Percentiles rank a stretch among this genome's conserved stretches.
Evolutionary conservation across 1,139 yeast genomes (phyloP).

Genomic region (Sporopachydermia cereana): DNA sequence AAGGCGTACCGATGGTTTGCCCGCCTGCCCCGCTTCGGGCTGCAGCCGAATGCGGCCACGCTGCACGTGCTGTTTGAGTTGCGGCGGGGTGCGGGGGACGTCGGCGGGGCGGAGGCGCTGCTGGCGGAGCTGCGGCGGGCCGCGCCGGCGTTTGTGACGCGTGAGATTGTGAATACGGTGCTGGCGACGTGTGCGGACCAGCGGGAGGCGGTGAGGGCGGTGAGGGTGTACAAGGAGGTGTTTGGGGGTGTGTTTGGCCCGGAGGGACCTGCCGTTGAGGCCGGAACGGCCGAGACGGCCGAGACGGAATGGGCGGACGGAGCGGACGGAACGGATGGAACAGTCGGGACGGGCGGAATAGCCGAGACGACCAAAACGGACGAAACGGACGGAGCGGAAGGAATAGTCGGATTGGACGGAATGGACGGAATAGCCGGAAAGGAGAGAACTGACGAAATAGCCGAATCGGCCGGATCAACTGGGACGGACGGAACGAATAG

Average conservation of each 20-base stretch:
- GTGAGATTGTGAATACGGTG: neutral
- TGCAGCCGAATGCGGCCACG: neutral
- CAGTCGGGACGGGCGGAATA: no score
- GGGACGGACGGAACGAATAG: no score
- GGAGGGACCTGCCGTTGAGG: no score
- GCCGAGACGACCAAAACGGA: no score
- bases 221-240: neutral
- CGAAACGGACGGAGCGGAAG: no score
- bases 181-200: neutral
- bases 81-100: neutral
- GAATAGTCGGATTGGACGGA: no score
- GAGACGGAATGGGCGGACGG: no score
- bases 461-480: no score
- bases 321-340: no score
- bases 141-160: neutral
- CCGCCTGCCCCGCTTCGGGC: neutral
- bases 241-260: neutral
- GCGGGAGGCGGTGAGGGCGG: neutral
- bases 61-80: neutral
- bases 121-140: neutral
- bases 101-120: neutral
- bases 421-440: no score
- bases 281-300: no score
- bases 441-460: no score
- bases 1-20: neutral